Conservation (phyloP, 306 rosid species). For the Dryas drummondii region DNA sequence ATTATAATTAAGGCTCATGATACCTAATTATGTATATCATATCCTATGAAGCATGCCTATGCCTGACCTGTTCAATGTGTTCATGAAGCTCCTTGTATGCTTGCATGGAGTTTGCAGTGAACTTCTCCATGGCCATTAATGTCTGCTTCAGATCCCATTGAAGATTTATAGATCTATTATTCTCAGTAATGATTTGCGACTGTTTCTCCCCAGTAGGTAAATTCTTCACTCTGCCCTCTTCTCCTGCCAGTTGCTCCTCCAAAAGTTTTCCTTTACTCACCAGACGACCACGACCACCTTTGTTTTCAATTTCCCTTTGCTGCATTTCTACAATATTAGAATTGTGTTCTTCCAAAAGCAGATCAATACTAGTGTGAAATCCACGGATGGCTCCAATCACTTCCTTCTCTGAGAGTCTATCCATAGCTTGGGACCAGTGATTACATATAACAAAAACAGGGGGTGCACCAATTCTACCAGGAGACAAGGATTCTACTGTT, state of each 20-base stretch:
- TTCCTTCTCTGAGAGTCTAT: conserved; percentile 55
- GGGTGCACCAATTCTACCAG: conserved; percentile 60
- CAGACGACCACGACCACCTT: conserved; percentile 27
- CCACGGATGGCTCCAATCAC: conserved; percentile 60
- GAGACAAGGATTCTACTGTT: conserved; percentile 45
- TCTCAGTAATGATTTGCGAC: too few species aligned
- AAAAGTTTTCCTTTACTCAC: conserved; percentile 45
- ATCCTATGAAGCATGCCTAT: background rate
- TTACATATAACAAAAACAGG: conserved; percentile 57
- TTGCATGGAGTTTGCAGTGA: conserved; percentile 43
- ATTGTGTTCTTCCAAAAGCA: conserved; percentile 43
- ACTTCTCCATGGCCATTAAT: conserved; percentile 54
- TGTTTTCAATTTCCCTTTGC: conserved; percentile 44
- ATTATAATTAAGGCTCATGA: too few species aligned
- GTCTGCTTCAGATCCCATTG: conserved; percentile 49
- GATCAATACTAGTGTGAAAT: conserved; percentile 38
- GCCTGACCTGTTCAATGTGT: conserved; percentile 36
- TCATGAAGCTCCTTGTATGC: conserved; percentile 57
- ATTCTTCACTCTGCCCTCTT: conserved; percentile 29
- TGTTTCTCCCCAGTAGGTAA: conserved; percentile 1
- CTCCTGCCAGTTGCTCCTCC: conserved; percentile 36
- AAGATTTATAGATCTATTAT: conserved; percentile 17
- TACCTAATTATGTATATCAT: too few species aligned
- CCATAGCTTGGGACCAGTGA: conserved; percentile 65
- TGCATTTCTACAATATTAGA: conserved; percentile 28